Base-by-base conservation (phyloP, 345 rosid genomes). In the Ceriops tagal region DNA sequence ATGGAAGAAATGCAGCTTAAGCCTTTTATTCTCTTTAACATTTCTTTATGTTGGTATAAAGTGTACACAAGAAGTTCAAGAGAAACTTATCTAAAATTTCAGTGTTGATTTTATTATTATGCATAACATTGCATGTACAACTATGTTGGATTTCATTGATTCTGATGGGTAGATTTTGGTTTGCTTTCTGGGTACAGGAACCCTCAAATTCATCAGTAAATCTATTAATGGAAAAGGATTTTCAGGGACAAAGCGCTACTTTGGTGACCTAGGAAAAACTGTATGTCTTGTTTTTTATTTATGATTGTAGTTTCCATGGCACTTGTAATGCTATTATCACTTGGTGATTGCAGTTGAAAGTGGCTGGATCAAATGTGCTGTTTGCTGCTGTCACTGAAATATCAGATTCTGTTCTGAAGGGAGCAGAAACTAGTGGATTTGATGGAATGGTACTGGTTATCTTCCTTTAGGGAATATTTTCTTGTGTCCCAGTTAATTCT, bases 381-480 rank as follows among this genome's bases (percentile, higher is more conserved):
- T 91, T 89, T 75, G 96, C 82, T 64, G 91, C 91, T 51, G 88
- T 89, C 70, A 89, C 97, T 79, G 96, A 93, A 86, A 73, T 93
- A 82, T 91, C 98, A 57, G 97, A 93, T 83, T 85, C 92, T 60
- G 82, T 93, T 71, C 81, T 93, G 60, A 88, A 77, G 78, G 96
- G 97, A 74, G 97, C 98, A 62, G 97, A 93, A 80, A 79, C 89
- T 75, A 91, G 83, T 66, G 98, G 98, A 80, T 88, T 93, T 79
- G 86, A 93, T 84, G 98, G 97, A 79, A 79, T 93, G 96, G 96
- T 93, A 85, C 62, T 31, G 31, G 31, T 78, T 72, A 47, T 68
- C 46, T 9, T 69, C 64, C 56, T 64, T 39, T 39, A 53, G 35
- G 58, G 8, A 49, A 76, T 20, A 71, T 34, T 46, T 37, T 55